phyloP scores from a whole-genome alignment of 83 land plant genomes.

The Diphasiastrum complanatum region DNA sequence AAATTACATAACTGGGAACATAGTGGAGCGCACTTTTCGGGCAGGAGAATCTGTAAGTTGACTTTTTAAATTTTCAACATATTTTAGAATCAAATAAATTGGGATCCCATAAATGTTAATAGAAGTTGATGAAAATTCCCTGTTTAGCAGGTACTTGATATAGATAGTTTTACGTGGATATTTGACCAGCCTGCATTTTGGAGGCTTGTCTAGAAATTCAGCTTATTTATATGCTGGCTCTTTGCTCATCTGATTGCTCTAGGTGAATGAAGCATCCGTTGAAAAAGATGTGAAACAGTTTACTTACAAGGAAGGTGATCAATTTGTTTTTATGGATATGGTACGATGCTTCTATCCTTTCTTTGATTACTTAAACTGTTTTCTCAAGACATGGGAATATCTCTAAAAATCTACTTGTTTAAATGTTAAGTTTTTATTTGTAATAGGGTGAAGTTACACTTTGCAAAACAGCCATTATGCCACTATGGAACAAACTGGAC shows the following conservation, averaged over 20 bases:
- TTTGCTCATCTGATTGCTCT: slow-evolving; percentile 1
- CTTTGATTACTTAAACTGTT: too few species aligned
- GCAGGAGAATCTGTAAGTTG: slow-evolving; percentile 74
- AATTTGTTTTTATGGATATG: slow-evolving; percentile 97
- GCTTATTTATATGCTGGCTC: neutral
- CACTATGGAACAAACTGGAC: too few species aligned
- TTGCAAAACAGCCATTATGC: too few species aligned
- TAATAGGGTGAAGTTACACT: too few species aligned
- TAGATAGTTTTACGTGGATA: too few species aligned
- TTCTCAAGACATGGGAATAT: too few species aligned
- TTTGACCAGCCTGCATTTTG: too few species aligned
- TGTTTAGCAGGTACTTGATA: too few species aligned
- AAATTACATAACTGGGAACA: slow-evolving; percentile 80
- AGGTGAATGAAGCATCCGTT: slow-evolving; percentile 68
- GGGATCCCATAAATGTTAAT: neutral
- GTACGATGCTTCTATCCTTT: too few species aligned
- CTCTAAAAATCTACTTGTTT: too few species aligned
- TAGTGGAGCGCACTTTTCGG: slow-evolving; percentile 87
- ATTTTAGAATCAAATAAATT: neutral
- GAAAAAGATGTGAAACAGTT: slow-evolving; percentile 78
- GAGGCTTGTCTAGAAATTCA: slow-evolving; percentile 8
- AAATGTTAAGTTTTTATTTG: too few species aligned
- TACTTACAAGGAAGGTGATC: slow-evolving; percentile 86
- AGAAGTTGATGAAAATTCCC: neutral
- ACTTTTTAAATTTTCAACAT: neutral